phyloP scores from a whole-genome alignment of 192 early-diverging fungal species.

The Coemansia sp. region DNA sequence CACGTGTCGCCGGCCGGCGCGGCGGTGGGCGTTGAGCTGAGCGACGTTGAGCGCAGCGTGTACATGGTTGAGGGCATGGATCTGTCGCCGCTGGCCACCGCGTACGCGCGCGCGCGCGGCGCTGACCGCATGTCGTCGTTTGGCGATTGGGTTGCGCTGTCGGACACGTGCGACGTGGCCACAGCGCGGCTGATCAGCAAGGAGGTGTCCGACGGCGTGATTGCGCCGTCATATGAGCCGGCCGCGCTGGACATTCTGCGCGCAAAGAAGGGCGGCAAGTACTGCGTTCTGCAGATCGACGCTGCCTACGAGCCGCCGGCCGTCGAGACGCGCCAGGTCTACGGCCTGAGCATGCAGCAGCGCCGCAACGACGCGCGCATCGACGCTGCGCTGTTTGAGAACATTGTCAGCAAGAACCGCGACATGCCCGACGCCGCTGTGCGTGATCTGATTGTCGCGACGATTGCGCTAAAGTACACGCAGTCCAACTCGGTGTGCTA shows the following conservation, averaged over 20 bases:
- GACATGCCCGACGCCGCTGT: conserved; percentile 65
- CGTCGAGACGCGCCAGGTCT: conserved; percentile 92
- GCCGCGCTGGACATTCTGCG: conserved; percentile 87
- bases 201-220: conserved; percentile 97
- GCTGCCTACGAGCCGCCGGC: conserved; percentile 81
- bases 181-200: conserved; percentile 95
- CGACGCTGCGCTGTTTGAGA: conserved; percentile 71
- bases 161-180: conserved; percentile 80
- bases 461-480: conserved; percentile 98
- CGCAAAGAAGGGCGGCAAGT: conserved; percentile 98
- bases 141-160: conserved; percentile 97
- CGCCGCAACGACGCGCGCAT: conserved; percentile 87
- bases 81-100: conserved; percentile 82
- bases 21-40: conserved; percentile 82
- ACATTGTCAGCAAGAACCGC: conserved; percentile 83
- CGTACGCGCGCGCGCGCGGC: conserved; percentile 97
- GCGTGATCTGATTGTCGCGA: conserved; percentile 92
- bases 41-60: conserved; percentile 82
- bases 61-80: conserved; percentile 88
- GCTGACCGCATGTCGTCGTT: conserved; percentile 99
- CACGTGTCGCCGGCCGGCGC: conserved; percentile 98
- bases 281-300: conserved; percentile 94
- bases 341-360: conserved; percentile 89
- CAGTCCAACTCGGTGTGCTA: conserved; percentile 99
- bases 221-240: conserved; percentile 85